Evolutionary conservation across 257 asterid genomes (phyloP).

Genomic region (Nicotiana undulata): DNA sequence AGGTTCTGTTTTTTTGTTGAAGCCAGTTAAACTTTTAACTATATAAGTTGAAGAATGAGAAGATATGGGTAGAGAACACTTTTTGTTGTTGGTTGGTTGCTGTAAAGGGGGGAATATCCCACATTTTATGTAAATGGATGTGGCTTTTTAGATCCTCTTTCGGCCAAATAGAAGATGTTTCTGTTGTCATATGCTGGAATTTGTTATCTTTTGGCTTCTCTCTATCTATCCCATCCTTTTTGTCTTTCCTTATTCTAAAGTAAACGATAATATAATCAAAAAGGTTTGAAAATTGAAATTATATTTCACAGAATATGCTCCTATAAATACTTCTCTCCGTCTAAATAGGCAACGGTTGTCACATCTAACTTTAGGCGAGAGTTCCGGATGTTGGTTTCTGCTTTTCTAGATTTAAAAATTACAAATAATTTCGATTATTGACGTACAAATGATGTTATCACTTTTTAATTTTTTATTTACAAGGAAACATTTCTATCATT

Average conservation of each 20-base stretch:
- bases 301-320: background rate
- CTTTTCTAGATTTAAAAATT: too few relatives aligned
- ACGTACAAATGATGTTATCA: too few relatives aligned
- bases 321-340: background rate
- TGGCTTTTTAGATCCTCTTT: constrained; percentile 30
- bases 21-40: background rate
- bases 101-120: constrained; percentile 37
- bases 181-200: constrained; percentile 1
- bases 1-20: background rate
- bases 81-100: constrained; percentile 29
- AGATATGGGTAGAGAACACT: constrained; percentile 6
- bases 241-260: background rate
- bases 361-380: too few relatives aligned
- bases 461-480: too few relatives aligned
- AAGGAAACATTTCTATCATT: too few relatives aligned
- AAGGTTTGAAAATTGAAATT: background rate
- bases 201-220: background rate
- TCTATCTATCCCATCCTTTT: constrained; percentile 3
- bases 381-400: too few relatives aligned
- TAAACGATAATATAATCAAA: background rate
- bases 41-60: background rate
- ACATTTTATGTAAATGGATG: constrained; percentile 37
- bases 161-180: constrained; percentile 11
- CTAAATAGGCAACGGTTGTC: background rate
- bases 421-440: too few relatives aligned